phyloP scores from a whole-genome alignment of 331 rosid species.

The Erythrophleum ivorense region DNA sequence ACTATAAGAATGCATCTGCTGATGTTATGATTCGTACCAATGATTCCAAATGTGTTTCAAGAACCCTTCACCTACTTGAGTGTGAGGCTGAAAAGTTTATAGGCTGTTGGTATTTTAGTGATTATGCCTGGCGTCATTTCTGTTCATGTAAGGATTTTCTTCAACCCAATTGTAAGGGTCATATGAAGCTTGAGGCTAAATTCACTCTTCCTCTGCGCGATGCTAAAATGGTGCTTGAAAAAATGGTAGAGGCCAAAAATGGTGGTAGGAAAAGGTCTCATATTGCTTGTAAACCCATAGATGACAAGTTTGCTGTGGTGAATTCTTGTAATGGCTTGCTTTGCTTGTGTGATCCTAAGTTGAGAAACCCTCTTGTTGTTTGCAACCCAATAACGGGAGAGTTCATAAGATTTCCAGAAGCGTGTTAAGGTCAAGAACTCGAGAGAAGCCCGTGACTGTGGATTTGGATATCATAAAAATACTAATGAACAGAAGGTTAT shows the following conservation, averaged over 20 bases:
- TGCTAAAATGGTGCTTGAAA: not conserved
- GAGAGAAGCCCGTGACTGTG: not conserved
- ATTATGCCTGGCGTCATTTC: not conserved
- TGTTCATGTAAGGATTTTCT: not conserved
- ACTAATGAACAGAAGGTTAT: slow-evolving; percentile 5
- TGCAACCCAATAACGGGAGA: slow-evolving; percentile 46
- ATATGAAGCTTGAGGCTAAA: slow-evolving; percentile 22
- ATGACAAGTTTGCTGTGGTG: not conserved
- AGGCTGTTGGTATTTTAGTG: not conserved
- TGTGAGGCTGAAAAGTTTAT: not conserved
- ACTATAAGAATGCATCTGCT: not conserved
- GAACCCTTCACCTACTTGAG: slow-evolving; percentile 37
- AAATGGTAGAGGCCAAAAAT: not conserved
- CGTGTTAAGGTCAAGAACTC: not conserved
- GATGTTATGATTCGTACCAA: not conserved
- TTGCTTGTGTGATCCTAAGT: slow-evolving; percentile 22
- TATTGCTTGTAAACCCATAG: slow-evolving; percentile 11
- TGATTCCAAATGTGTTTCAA: not conserved
- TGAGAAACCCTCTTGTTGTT: not conserved
- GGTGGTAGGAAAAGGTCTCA: not conserved
- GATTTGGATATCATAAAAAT: slow-evolving; percentile 37
- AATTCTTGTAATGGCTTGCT: slow-evolving; percentile 52
- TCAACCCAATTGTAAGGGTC: not conserved
- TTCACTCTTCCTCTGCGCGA: slow-evolving; percentile 28
- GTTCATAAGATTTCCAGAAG: slow-evolving; percentile 36